A percentile compares a stretch with the other conserved stretches of the same genome.
Conservation (phyloP, 1,139 yeast genomes). For the Zygotorulaspora mrakii region DNA sequence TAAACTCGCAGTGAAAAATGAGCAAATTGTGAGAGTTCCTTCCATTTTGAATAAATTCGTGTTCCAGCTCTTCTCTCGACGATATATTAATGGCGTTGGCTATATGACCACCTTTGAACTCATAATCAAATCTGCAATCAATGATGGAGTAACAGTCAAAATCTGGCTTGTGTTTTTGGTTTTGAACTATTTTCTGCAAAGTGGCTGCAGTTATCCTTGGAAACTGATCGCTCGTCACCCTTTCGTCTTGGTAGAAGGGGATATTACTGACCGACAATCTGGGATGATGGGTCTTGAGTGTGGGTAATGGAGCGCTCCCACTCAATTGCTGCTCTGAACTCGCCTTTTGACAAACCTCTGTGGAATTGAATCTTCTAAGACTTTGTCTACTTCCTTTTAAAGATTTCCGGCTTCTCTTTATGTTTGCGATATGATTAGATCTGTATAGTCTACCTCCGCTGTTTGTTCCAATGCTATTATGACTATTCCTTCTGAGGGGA, state of each 20-base stretch:
- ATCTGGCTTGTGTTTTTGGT: slow-evolving; percentile 45
- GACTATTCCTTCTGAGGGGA: slow-evolving; percentile 8
- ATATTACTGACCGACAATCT: slow-evolving; percentile 17
- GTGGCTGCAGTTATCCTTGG: slow-evolving; percentile 71
- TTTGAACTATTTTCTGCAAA: slow-evolving; percentile 58
- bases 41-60: slow-evolving; percentile 20
- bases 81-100: slow-evolving; percentile 75
- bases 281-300: slow-evolving; percentile 15
- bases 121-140: slow-evolving; percentile 92
- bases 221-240: slow-evolving; percentile 50
- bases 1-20: slow-evolving; percentile 91
- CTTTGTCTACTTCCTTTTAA: slow-evolving; percentile 13
- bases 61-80: slow-evolving; percentile 55
- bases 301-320: neutral
- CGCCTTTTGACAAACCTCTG: slow-evolving; percentile 8
- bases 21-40: slow-evolving; percentile 45
- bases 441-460: slow-evolving; percentile 4
- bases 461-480: slow-evolving; percentile 7
- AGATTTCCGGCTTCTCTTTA: slow-evolving; percentile 13
- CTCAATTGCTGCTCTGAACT: slow-evolving; percentile 4
- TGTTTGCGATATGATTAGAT: slow-evolving; percentile 1
- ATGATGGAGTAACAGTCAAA: slow-evolving; percentile 63
- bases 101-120: slow-evolving; percentile 89
- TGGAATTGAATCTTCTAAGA: slow-evolving; percentile 12
- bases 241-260: slow-evolving; percentile 29